Evolutionary conservation across 2,329 filamentous ascomycete genomes (phyloP).

Genomic region (Nemania diffusa): DNA sequence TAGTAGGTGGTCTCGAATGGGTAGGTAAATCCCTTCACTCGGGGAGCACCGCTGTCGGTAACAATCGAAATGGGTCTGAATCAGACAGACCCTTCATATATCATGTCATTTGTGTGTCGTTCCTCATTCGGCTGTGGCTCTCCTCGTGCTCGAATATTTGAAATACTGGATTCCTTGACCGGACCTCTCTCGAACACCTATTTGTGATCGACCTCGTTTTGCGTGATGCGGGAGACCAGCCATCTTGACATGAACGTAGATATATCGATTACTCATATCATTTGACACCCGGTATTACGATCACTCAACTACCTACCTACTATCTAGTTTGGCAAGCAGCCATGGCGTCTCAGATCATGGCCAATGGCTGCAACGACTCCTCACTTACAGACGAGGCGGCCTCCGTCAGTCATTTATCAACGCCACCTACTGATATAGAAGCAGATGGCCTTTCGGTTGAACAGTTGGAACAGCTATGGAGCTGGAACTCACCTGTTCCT

Average conservation of each 20-base stretch:
- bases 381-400: slow-evolving; percentile 40
- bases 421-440: slow-evolving; percentile 46
- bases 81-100: slow-evolving; percentile 19
- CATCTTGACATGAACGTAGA: neutral
- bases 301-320: neutral
- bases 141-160: slow-evolving; percentile 5
- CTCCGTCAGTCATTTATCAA: slow-evolving; percentile 40
- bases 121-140: slow-evolving; percentile 1
- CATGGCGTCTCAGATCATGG: slow-evolving; percentile 33
- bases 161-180: neutral
- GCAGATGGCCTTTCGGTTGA: slow-evolving; percentile 46
- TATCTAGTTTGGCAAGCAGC: neutral
- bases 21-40: slow-evolving; percentile 20
- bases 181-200: neutral
- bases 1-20: neutral
- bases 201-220: neutral
- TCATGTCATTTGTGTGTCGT: slow-evolving; percentile 7
- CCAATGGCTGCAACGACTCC: slow-evolving; percentile 32
- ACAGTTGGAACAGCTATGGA: slow-evolving; percentile 58
- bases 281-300: neutral
- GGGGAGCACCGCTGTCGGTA: slow-evolving; percentile 25
- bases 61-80: slow-evolving; percentile 16
- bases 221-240: slow-evolving; percentile 4
- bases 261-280: neutral
- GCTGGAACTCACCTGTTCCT: slow-evolving; percentile 58